Percentiles rank a stretch among this genome's conserved stretches.
phyloP scores from a whole-genome alignment of 1,284 basidiomycete species.

The Puccinia coronata region DNA sequence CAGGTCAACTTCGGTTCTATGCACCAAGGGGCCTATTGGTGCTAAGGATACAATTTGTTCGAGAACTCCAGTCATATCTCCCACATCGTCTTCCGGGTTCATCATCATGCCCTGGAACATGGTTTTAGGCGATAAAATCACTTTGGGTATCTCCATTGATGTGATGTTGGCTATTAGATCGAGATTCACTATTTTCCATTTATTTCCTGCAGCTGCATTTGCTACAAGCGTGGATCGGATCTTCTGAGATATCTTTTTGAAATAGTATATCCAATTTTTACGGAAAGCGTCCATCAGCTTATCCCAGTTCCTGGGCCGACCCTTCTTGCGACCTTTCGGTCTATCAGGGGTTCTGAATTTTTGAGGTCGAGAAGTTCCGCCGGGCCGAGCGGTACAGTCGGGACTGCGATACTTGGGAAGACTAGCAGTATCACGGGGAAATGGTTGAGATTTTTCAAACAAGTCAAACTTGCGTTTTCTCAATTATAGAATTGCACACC shows the following conservation, averaged over 20 bases:
- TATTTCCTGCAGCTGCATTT: conserved; percentile 29
- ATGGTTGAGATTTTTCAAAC: neutral
- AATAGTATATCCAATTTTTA: conserved; percentile 13
- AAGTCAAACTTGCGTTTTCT: too few species aligned
- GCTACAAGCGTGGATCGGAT: conserved; percentile 9
- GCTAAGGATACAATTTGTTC: conserved; percentile 30
- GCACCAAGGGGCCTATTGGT: conserved; percentile 27
- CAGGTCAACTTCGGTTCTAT: conserved; percentile 37
- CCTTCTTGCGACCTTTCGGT: neutral
- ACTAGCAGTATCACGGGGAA: neutral
- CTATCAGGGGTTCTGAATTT: neutral
- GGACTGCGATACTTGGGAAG: neutral
- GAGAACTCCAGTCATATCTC: neutral
- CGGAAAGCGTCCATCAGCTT: neutral
- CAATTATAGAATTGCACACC: neutral
- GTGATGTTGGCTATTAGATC: conserved; percentile 12
- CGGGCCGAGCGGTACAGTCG: neutral
- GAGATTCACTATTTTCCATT: conserved; percentile 24
- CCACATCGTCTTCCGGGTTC: neutral
- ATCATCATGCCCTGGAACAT: neutral
- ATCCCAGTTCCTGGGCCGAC: neutral
- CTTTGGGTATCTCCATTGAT: neutral
- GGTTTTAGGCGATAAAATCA: neutral
- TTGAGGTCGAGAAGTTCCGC: neutral
- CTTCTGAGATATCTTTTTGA: conserved; percentile 5